Evolutionary conservation across 2,329 filamentous ascomycete genomes (phyloP).

Genomic region (Neoscytalidium dimidiatum): DNA sequence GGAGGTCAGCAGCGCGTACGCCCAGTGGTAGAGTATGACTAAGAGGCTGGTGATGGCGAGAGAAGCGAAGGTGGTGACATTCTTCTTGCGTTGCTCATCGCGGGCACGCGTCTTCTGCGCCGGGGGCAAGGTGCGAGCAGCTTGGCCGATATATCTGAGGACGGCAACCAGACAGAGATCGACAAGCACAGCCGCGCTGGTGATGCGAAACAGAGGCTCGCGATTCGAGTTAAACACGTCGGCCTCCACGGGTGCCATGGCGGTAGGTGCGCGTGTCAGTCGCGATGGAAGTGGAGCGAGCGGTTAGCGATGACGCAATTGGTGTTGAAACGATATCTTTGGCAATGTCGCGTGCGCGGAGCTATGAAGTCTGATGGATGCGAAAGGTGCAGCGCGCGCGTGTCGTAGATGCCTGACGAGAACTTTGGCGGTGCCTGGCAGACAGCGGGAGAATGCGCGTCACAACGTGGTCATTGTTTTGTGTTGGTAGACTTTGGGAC

Average conservation of each 20-base stretch:
- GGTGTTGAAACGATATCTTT: conserved; percentile 3
- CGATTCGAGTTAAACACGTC: conserved; percentile 34
- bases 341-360: not conserved
- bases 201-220: conserved; percentile 34
- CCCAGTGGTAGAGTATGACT: conserved; percentile 47
- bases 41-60: conserved; percentile 51
- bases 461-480: conserved; percentile 14
- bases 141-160: conserved; percentile 32
- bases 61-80: conserved; percentile 42
- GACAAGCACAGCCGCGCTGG: conserved; percentile 33
- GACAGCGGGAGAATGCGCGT: not conserved
- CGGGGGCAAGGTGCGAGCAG: conserved; percentile 35
- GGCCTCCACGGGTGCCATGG: conserved; percentile 40
- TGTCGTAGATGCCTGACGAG: not conserved
- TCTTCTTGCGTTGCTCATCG: conserved; percentile 31
- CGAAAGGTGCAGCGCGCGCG: not conserved
- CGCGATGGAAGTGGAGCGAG: not conserved
- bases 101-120: conserved; percentile 36
- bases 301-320: conserved; percentile 16
- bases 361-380: not conserved
- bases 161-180: conserved; percentile 33
- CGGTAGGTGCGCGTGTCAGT: conserved; percentile 9
- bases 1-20: conserved; percentile 48
- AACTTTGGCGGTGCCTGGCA: not conserved
- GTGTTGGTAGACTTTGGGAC: not conserved